Base-by-base conservation (phyloP, 179 eudicot species). In the Silene noctiflora region DNA sequence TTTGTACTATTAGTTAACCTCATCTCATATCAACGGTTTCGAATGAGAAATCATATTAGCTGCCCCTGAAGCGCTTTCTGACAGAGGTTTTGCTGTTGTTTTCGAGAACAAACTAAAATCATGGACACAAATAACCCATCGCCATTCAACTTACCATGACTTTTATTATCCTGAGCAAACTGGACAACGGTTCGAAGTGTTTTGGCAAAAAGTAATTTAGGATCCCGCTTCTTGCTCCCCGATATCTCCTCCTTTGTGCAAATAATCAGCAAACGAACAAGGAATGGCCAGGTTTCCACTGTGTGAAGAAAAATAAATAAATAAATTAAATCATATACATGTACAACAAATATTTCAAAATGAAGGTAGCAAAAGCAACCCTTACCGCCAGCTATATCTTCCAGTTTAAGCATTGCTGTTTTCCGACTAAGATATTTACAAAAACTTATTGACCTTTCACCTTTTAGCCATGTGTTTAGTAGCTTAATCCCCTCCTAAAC, bases 261-360 rank as follows among this genome's bases (percentile, higher is more conserved):
- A 71, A 86, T 83, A 72, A 79, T 87, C 76, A 95, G 81, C 84
- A 91, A 79, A 61, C 84, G 85, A 61, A 91, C 72, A 20, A 95
- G 91, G 86, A 85, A 93, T 42, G 99, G 93, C 99, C 99, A 95
- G 16, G 96, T 93, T 74, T 95, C 97, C 75, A 91, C 99, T 95
- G 88, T 86, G 72, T 8, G 62, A 25, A 71, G 71, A 56, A 75
- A 60, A 71, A 65, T 62, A 21, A 4, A 16, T 44, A 62, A 46
- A 44, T 2, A 44, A 44, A 44, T 10, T 10, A 2, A 44, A 44
- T 44, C 51, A 9, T 44, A 44, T 71, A 42, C 21, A 25, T 39
- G 33, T 33, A 24, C 72, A 72, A 55, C 3, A 77, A 48, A 24
- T 6, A 68, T 19, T 16, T 24, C 2, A 22, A 20, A 31, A 25